Evolutionary conservation across 139 green algal species (phyloP).

Genomic region (Picochlorum sp.): DNA sequence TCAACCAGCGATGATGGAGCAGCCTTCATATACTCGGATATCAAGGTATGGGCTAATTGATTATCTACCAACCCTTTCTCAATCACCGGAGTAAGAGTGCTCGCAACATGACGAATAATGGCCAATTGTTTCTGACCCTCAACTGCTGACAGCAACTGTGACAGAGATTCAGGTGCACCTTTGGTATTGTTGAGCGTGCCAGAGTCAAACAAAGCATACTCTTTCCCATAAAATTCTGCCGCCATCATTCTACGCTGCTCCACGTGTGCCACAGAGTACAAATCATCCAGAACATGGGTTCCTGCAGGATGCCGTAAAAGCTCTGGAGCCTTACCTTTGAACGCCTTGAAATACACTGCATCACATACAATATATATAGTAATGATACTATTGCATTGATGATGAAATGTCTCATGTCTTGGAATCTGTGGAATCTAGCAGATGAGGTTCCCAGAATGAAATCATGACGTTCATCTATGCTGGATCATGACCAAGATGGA

Average conservation of each 20-base stretch:
- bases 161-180: slow-evolving; percentile 37
- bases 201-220: slow-evolving; percentile 61
- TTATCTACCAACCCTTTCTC: slow-evolving; percentile 84
- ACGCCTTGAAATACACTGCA: slow-evolving; percentile 53
- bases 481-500: slow-evolving; percentile 40
- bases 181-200: slow-evolving; percentile 20
- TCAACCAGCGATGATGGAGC: slow-evolving; percentile 46
- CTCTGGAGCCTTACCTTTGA: slow-evolving; percentile 57
- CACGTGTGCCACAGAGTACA: slow-evolving; percentile 50
- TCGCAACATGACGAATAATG: slow-evolving; percentile 45
- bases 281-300: slow-evolving; percentile 67
- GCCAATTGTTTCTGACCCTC: slow-evolving; percentile 38
- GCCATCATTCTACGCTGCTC: slow-evolving; percentile 55
- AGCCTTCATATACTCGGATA: slow-evolving; percentile 71
- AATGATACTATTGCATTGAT: neutral
- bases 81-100: slow-evolving; percentile 59
- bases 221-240: slow-evolving; percentile 69
- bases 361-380: slow-evolving; percentile 4
- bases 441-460: neutral
- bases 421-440: slow-evolving; percentile 1
- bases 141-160: slow-evolving; percentile 36
- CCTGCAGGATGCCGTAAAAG: slow-evolving; percentile 77
- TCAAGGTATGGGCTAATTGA: slow-evolving; percentile 66
- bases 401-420: slow-evolving; percentile 12
- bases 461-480: slow-evolving; percentile 38